phyloP scores from a whole-genome alignment of 2,329 filamentous ascomycete species.

The Trichoderma brevicompactum region DNA sequence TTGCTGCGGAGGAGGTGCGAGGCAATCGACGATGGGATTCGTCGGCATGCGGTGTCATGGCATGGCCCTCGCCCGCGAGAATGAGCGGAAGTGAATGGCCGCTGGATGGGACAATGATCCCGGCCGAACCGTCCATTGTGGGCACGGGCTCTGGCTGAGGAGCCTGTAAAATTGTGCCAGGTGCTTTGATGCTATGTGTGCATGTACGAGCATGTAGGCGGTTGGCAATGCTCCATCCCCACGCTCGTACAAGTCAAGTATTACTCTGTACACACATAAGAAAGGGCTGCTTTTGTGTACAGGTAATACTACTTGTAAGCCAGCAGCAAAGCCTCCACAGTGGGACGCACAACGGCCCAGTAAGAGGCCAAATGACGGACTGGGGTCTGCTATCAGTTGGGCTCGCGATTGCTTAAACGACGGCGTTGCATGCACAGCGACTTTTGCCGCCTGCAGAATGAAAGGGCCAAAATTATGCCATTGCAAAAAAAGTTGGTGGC shows the following conservation, averaged over 20 bases:
- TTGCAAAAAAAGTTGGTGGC: constrained; percentile 15
- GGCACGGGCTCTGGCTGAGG: constrained; percentile 22
- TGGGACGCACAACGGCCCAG: constrained; percentile 21
- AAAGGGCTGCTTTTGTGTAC: constrained; percentile 20
- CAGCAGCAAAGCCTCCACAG: constrained; percentile 25
- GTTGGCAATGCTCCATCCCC: constrained; percentile 23
- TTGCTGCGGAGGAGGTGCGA: constrained; percentile 4
- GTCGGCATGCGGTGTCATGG: constrained; percentile 5
- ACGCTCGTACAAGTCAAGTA: constrained; percentile 23
- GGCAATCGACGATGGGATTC: constrained; percentile 6
- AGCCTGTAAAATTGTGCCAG: constrained; percentile 27
- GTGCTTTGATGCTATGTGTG: constrained; percentile 18
- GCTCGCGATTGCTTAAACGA: constrained; percentile 22
- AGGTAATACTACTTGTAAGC: constrained; percentile 20
- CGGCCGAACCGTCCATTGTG: constrained; percentile 17
- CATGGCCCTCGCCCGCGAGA: not conserved
- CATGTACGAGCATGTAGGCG: constrained; percentile 23
- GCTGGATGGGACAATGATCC: constrained; percentile 1
- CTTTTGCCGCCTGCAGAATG: constrained; percentile 25
- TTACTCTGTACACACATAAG: constrained; percentile 13
- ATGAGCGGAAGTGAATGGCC: constrained; percentile 8
- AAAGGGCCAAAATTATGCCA: constrained; percentile 22
- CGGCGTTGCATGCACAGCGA: constrained; percentile 23
- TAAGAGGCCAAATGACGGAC: not conserved
- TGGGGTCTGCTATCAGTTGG: constrained; percentile 21